phyloP scores from a whole-genome alignment of 345 rosid genomes.

The Aegle marmelos region DNA sequence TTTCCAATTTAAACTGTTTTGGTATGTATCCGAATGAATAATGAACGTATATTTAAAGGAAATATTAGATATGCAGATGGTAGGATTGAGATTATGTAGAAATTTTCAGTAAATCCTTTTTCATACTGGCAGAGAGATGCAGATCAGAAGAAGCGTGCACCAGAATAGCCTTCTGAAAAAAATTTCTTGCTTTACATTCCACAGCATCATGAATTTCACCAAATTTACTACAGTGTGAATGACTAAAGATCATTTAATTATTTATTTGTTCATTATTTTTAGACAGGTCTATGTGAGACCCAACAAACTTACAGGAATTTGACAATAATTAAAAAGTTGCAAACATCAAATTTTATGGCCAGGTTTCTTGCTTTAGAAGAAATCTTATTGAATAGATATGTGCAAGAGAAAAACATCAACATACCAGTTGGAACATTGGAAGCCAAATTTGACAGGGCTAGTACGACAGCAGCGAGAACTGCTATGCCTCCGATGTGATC shows the following conservation, averaged over 20 bases:
- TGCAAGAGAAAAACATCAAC: not conserved
- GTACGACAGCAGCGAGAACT: conserved; percentile 64
- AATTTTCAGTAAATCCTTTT: not conserved
- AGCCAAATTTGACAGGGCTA: conserved; percentile 67
- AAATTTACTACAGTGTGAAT: not conserved
- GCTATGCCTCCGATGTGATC: conserved; percentile 44
- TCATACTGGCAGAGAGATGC: not conserved
- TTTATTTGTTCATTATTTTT: not conserved
- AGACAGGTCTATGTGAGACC: not conserved
- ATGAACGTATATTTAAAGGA: not conserved
- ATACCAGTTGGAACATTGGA: conserved; percentile 93
- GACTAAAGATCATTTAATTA: not conserved
- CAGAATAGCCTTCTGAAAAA: not conserved
- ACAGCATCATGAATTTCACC: not conserved
- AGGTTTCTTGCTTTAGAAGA: not conserved
- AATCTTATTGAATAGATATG: not conserved
- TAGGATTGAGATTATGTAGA: not conserved
- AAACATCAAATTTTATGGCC: not conserved
- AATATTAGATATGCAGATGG: not conserved
- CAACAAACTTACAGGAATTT: not conserved
- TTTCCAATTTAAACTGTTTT: not conserved
- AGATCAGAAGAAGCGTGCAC: not conserved
- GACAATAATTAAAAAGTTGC: not conserved
- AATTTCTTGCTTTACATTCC: not conserved
- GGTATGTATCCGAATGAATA: too few species aligned